Percentiles rank a stretch among this genome's conserved stretches.
These are phyloP conservation scores for Biscogniauxia marginata DNA, from an alignment of 2,329 filamentous ascomycete species.

Conservation along the genomic window DNA sequence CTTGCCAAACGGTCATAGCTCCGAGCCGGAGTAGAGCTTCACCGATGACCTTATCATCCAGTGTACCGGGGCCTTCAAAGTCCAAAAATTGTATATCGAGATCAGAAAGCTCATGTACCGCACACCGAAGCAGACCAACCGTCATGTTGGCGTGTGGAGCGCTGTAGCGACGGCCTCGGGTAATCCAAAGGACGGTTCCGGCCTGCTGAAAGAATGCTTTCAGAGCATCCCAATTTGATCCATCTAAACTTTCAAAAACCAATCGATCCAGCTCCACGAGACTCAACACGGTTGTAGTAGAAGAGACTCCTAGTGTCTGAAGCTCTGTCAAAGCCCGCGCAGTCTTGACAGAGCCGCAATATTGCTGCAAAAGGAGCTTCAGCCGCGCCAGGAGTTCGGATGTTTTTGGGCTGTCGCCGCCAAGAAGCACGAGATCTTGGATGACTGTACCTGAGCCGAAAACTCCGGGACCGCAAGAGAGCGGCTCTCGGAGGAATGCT, in stretches of 20 bases:
- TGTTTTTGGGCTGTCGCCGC: not conserved
- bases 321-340: not conserved
- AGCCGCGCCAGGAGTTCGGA: not conserved
- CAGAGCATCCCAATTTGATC: slow-evolving; percentile 1
- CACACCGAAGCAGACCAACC: slow-evolving; percentile 2
- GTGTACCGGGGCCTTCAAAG: not conserved
- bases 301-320: not conserved
- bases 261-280: not conserved
- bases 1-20: not conserved
- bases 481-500: slow-evolving; percentile 20
- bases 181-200: slow-evolving; percentile 8
- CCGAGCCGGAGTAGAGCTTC: slow-evolving; percentile 2
- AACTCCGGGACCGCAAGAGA: not conserved
- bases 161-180: not conserved
- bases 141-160: slow-evolving; percentile 14
- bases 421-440: slow-evolving; percentile 2
- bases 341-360: not conserved
- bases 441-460: not conserved
- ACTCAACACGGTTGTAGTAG: not conserved
- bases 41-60: not conserved
- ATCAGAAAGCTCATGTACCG: not conserved
- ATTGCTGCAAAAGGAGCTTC: not conserved
- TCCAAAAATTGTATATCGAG: slow-evolving; percentile 3
- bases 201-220: not conserved
- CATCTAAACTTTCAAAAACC: not conserved